Base-by-base conservation (phyloP, 139 green algal genomes). In the Closterium sp. region DNA sequence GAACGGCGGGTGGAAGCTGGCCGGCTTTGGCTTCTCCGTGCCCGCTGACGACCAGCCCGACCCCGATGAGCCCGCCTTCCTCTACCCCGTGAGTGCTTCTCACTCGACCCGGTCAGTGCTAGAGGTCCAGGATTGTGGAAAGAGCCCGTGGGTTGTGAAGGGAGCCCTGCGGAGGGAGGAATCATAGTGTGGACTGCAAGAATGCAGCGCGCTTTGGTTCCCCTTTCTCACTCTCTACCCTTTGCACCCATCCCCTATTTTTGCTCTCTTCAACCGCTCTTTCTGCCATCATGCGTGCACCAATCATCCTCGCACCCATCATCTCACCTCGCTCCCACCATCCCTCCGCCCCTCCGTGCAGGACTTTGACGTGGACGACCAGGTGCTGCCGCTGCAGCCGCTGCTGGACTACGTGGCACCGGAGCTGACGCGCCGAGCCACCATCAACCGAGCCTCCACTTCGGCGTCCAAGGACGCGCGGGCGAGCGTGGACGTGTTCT, bases 1-100 rank as follows among this genome's bases (percentile, higher is more conserved):
- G 30, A 84, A 34, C 83, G 97, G 97, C 23, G 84, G 86, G 31
- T 98, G 97, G 97, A 97, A 97, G 94, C 93, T 98, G 84, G 94
- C 93, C 0, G 95, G 95, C 6, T 96, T 98, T 89, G 92, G 85
- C 28, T 96, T 96, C 86, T 90, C 94, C 0, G 76, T 90, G 6
- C 87, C 90, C 0, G 28, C 91, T 64, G 91, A 94, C 81, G 19
- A 92, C 16, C 19, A 30, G 35, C 28, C 31, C 21, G 32, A 34
- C 64, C 21, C 34, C 36, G 55, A 34, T 36, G 88, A 89, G 33
- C 25, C 88, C 25, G 69, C 91, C 76, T 94, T 94, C n/a, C 33
- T 87, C 34, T 94, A 94, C 85, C 91, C 91, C 25, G 91, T 94
- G 12, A 92, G 89, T 90, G 43, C 43, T n/a, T n/a, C n/a, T n/a